phyloP scores from a whole-genome alignment of 352 stramenopile species.

The Pythium vanterpoolii region DNA sequence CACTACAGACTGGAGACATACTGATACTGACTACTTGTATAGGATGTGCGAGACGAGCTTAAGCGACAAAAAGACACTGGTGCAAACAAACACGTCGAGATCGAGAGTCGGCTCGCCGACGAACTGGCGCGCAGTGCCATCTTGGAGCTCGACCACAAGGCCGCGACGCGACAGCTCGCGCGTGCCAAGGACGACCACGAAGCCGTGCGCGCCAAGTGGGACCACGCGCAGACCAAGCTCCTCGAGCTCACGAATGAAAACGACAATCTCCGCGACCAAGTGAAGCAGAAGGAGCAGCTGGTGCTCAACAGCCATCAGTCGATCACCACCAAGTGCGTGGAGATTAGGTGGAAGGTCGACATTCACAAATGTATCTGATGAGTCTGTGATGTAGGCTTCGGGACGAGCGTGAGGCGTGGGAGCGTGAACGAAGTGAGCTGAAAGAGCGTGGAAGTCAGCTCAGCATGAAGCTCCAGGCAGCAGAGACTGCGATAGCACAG shows the following conservation, averaged over 20 bases:
- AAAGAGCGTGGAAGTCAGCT: constrained; percentile 62
- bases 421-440: constrained; percentile 40
- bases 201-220: constrained; percentile 41
- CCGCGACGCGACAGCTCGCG: constrained; percentile 37
- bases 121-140: constrained; percentile 36
- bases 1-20: not conserved
- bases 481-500: constrained; percentile 29
- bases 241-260: constrained; percentile 46
- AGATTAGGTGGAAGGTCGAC: not conserved
- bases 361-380: not conserved
- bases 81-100: constrained; percentile 37
- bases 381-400: constrained; percentile 32
- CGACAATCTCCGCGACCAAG: constrained; percentile 59
- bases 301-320: constrained; percentile 58
- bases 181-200: constrained; percentile 52
- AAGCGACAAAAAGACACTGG: constrained; percentile 30
- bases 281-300: constrained; percentile 74
- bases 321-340: constrained; percentile 43
- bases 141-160: constrained; percentile 61
- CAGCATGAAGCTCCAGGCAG: constrained; percentile 50
- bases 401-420: constrained; percentile 50
- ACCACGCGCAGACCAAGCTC: constrained; percentile 57
- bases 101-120: constrained; percentile 47
- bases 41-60: constrained; percentile 57
- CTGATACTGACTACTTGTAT: not conserved